These are phyloP conservation scores for Sclerotinia minor DNA, from an alignment of 2,329 filamentous ascomycete species.

Conservation along the genomic window DNA sequence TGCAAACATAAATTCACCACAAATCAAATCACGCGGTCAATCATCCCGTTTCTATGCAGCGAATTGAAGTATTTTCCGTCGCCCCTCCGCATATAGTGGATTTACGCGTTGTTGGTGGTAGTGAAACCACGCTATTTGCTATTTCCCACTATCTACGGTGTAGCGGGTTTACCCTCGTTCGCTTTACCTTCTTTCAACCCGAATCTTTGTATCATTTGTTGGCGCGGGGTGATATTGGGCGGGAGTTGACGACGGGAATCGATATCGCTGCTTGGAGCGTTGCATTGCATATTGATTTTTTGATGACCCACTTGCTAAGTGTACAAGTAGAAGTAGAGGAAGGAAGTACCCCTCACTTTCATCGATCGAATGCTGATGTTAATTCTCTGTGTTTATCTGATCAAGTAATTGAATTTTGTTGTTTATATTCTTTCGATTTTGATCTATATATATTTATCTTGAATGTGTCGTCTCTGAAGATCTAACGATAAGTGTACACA, in stretches of 20 bases:
- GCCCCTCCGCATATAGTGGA: not conserved
- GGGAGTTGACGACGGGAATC: not conserved
- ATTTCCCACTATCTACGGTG: not conserved
- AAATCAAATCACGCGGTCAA: not conserved
- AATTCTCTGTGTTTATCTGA: not conserved
- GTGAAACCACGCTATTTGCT: too few species aligned
- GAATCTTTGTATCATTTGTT: not conserved
- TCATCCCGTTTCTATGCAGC: too few species aligned
- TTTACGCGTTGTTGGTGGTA: too few species aligned
- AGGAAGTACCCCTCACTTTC: not conserved
- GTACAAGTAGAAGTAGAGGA: constrained; percentile 2
- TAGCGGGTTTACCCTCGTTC: not conserved
- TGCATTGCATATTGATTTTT: not conserved
- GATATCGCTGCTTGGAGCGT: not conserved
- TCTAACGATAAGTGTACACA: too few species aligned
- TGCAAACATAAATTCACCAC: not conserved
- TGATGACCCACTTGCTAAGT: not conserved
- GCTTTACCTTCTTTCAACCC: not conserved
- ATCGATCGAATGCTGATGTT: not conserved
- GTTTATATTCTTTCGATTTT: too few species aligned
- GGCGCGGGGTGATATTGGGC: not conserved
- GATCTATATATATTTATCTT: not conserved
- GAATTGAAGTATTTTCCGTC: too few species aligned
- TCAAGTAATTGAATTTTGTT: too few species aligned
- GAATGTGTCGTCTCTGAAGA: not conserved